Conservation (phyloP, 1,284 basidiomycete genomes). For the Leccinum insigne region DNA sequence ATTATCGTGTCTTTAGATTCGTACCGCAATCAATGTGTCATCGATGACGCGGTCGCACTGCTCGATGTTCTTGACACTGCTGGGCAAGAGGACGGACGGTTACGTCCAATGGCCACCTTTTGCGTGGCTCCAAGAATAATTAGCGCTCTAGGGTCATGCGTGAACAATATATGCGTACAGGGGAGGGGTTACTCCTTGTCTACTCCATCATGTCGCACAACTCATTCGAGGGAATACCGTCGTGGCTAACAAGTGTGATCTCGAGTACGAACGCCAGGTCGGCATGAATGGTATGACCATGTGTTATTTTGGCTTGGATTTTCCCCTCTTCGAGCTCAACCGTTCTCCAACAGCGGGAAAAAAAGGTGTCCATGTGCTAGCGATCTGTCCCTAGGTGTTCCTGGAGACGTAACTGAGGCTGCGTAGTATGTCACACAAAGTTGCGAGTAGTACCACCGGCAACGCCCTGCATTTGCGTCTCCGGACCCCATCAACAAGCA, state of each 20-base stretch:
- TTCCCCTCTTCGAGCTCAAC: too few species aligned
- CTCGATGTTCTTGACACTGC: constrained; percentile 99
- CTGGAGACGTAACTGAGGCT: constrained; percentile 31
- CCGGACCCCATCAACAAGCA: constrained; percentile 33
- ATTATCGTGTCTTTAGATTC: constrained; percentile 59
- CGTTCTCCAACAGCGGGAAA: too few species aligned
- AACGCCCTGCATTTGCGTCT: constrained; percentile 22
- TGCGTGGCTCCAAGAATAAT: constrained; percentile 1
- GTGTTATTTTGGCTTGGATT: background rate
- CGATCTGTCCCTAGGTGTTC: constrained; percentile 43
- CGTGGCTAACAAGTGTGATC: constrained; percentile 98
- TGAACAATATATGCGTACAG: constrained; percentile 97
- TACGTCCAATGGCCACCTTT: constrained; percentile 42
- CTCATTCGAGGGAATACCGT: constrained; percentile 99
- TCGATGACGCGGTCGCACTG: constrained; percentile 97
- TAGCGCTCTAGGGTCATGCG: constrained; percentile 79
- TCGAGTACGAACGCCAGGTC: constrained; percentile 98
- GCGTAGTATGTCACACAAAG: constrained; percentile 35
- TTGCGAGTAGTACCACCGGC: constrained; percentile 25
- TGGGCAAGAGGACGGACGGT: constrained; percentile 94
- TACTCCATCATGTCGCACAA: constrained; percentile 99
- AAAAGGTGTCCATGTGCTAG: constrained; percentile 32
- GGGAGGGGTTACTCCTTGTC: constrained; percentile 98
- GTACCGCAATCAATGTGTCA: constrained; percentile 94
- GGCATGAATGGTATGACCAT: constrained; percentile 85